These are phyloP conservation scores for Lasiosphaeris hirsuta DNA, from an alignment of 495 filamentous ascomycete species.

Conservation along the genomic window DNA sequence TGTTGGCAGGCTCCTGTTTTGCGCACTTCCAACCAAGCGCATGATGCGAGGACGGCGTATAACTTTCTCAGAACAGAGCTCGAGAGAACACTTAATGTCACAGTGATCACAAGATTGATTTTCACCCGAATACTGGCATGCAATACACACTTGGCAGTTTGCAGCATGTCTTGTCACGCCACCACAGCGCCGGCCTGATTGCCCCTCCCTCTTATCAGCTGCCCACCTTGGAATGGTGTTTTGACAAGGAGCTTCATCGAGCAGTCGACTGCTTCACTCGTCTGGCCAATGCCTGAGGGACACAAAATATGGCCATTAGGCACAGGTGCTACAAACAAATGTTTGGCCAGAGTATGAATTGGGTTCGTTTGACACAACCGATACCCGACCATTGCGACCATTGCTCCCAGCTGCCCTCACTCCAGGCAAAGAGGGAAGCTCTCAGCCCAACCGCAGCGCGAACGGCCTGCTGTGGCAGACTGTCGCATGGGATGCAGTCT, in stretches of 20 bases:
- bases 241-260: too few relatives aligned
- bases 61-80: too few relatives aligned
- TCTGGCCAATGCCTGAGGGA: background rate
- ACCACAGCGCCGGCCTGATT: background rate
- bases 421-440: too few relatives aligned
- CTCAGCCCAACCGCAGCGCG: too few relatives aligned
- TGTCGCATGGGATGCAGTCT: too few relatives aligned
- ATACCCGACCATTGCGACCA: too few relatives aligned
- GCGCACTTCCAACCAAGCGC: too few relatives aligned
- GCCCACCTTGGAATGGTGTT: too few relatives aligned
- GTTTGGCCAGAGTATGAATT: background rate
- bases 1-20: too few relatives aligned
- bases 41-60: too few relatives aligned
- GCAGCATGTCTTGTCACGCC: background rate
- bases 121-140: background rate
- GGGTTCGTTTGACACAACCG: background rate
- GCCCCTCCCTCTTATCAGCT: background rate
- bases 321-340: background rate
- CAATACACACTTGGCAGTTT: background rate
- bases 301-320: background rate
- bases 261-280: background rate
- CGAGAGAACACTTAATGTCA: background rate
- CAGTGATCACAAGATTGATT: slow-evolving; percentile 1
- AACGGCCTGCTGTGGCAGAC: too few relatives aligned
- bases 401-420: too few relatives aligned